Evolutionary conservation across 1,139 yeast genomes (phyloP), one percentile per base, ranked within the genome.

Genomic region (Yamadazyma trypodendri): DNA sequence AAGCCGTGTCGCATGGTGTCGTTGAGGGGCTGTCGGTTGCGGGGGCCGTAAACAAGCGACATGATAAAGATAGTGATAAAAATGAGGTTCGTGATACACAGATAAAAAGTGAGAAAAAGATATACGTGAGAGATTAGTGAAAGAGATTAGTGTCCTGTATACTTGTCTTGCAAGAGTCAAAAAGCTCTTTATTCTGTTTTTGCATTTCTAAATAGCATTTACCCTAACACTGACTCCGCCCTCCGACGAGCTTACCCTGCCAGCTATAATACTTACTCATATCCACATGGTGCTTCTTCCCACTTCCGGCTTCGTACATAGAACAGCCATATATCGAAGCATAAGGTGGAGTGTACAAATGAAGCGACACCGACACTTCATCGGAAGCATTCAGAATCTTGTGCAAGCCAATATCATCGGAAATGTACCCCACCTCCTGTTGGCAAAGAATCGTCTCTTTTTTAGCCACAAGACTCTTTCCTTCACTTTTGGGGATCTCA

Each of bases 331-430:
- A 77, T 58, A 77, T 65, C 38, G 82, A 67, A 5, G 90, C 90
- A 57, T 82, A 81, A 8, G 92, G 90, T 7, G 92, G 89, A 11
- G 90, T 83, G 61, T 84, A 84, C 40, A 84, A 68, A 58, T 84
- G 92, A 52, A 84, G 67, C 25, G 85, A 75, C 8, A 84, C 78
- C n/a, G 87, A 79, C n/a, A 66, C 58, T 27, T 70, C 71, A 28
- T 61, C 54, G 0, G 61, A 46, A 6, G 77, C 75, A 52, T 84
- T 84, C 37, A 69, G 62, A 55, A 84, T 81, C 49, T 76, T 69
- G 59, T 84, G 92, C 41, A 81, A 65, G 0, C 92, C 92, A 32
- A 84, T 70, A 20, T 64, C 62, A 57, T 84, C 92, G 27, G 78
- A 63, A 53, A 84, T 84, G 61, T 84, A 83, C 1, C 86, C 80